phyloP scores from a whole-genome alignment of 2,329 filamentous ascomycete genomes.

The Diaporthe nobilis region DNA sequence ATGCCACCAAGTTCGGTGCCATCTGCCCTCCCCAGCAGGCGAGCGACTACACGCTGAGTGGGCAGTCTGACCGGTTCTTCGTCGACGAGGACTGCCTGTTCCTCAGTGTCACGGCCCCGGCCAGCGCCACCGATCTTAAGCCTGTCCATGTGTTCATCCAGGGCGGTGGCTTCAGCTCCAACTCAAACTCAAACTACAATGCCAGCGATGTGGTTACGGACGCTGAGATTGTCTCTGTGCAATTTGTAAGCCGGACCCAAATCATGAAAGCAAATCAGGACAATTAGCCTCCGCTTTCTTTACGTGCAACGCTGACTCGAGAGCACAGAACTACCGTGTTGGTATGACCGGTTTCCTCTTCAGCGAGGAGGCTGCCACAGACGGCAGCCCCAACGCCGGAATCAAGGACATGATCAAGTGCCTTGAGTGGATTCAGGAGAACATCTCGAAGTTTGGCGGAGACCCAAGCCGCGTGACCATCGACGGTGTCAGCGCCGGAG shows the following conservation, averaged over 20 bases:
- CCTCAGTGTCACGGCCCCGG: conserved; percentile 24
- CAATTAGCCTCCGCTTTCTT: no score
- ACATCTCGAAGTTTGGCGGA: conserved; percentile 58
- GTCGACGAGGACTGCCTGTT: conserved; percentile 40
- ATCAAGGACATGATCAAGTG: conserved; percentile 72
- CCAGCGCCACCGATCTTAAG: conserved; percentile 24
- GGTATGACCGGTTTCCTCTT: conserved; percentile 74
- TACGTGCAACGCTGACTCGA: neutral
- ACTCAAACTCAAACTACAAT: conserved; percentile 32
- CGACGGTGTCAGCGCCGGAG: conserved; percentile 72
- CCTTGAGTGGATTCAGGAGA: conserved; percentile 75
- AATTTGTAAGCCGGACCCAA: neutral
- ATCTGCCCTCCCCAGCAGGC: conserved; percentile 27
- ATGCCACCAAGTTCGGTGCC: conserved; percentile 4
- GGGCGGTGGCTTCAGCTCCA: conserved; percentile 35
- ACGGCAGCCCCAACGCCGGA: conserved; percentile 68
- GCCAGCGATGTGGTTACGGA: conserved; percentile 31
- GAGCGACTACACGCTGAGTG: conserved; percentile 10
- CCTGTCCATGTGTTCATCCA: conserved; percentile 76
- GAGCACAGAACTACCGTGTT: conserved; percentile 63
- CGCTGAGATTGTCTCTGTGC: conserved; percentile 15
- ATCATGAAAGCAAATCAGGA: no score
- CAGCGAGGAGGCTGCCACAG: conserved; percentile 50
- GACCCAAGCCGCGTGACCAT: conserved; percentile 76
- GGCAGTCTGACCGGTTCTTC: conserved; percentile 16